Evolutionary conservation across 768 basidiomycete genomes (phyloP).

Genomic region (Rhizopogon salebrosus): DNA sequence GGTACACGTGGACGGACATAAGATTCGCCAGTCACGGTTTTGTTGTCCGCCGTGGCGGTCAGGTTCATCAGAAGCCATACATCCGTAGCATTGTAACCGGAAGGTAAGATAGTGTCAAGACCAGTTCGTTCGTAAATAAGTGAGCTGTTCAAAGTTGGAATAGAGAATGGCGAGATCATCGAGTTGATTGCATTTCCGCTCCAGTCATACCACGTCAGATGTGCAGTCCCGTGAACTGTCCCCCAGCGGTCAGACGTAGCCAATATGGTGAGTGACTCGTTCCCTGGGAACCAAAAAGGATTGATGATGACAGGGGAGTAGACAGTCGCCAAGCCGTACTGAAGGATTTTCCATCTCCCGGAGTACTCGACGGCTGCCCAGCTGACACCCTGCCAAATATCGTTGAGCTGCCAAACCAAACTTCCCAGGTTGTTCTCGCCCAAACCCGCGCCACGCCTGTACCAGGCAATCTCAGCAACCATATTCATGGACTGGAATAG

Average conservation of each 20-base stretch:
- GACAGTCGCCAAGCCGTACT: conserved; percentile 42
- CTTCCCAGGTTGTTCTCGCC: conserved; percentile 57
- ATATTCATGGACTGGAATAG: conserved; percentile 57
- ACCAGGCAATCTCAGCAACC: conserved; percentile 55
- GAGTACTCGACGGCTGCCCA: conserved; percentile 55
- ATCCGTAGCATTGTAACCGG: conserved; percentile 33
- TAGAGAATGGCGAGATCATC: conserved; percentile 33
- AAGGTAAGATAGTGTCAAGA: conserved; percentile 40
- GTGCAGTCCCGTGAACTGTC: conserved; percentile 38
- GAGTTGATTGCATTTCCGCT: conserved; percentile 35
- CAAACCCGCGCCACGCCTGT: conserved; percentile 52
- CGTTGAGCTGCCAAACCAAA: conserved; percentile 56
- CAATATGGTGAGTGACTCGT: conserved; percentile 41
- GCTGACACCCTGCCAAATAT: conserved; percentile 56
- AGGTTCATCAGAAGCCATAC: conserved; percentile 50
- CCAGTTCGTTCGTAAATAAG: conserved; percentile 36
- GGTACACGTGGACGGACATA: conserved; percentile 32
- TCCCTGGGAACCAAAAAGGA: conserved; percentile 51
- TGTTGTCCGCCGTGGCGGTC: conserved; percentile 37
- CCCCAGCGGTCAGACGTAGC: conserved; percentile 51
- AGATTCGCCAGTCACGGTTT: conserved; percentile 44
- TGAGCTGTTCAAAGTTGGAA: conserved; percentile 48
- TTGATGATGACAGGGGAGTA: conserved; percentile 46
- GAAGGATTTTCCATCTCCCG: conserved; percentile 55
- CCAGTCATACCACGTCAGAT: conserved; percentile 59